These are phyloP conservation scores for Eutrema japonicum DNA, from an alignment of 345 rosid genomes.

Conservation along the genomic window DNA sequence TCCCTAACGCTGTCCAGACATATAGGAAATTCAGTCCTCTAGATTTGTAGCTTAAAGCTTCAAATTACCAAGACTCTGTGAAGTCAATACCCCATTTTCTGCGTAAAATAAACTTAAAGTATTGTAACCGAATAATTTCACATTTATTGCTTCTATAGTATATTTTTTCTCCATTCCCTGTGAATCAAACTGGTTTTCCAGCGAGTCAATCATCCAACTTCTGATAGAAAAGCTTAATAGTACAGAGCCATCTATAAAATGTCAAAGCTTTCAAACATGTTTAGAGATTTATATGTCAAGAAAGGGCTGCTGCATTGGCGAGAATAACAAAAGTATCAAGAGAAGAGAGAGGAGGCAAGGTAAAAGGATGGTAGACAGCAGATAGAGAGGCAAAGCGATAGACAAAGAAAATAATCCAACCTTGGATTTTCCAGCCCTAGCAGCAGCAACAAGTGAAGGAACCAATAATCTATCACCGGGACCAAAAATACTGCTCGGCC, in stretches of 20 bases:
- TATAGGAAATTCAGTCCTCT: neutral
- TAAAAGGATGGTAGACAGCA: neutral
- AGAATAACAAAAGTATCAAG: neutral
- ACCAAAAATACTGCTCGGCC: constrained; percentile 94
- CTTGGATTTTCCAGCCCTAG: constrained; percentile 90
- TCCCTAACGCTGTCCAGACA: neutral
- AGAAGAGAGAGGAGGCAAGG: neutral
- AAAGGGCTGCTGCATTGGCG: neutral
- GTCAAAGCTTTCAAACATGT: constrained; percentile 13
- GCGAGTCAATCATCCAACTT: neutral
- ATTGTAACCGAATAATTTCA: neutral
- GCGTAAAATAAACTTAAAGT: neutral
- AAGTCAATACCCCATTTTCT: constrained; percentile 5
- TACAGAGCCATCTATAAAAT: neutral
- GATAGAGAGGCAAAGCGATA: neutral
- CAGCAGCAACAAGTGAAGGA: constrained; percentile 87
- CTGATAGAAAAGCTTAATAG: neutral
- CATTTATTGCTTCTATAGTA: neutral
- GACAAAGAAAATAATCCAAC: constrained; percentile 45
- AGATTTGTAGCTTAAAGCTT: constrained; percentile 6
- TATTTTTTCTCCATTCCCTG: neutral
- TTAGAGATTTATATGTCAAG: neutral
- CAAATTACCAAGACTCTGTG: neutral
- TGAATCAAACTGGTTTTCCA: neutral
- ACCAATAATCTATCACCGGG: constrained; percentile 90